phyloP scores from a whole-genome alignment of 257 asterid genomes.

The Ilex aquifolium region DNA sequence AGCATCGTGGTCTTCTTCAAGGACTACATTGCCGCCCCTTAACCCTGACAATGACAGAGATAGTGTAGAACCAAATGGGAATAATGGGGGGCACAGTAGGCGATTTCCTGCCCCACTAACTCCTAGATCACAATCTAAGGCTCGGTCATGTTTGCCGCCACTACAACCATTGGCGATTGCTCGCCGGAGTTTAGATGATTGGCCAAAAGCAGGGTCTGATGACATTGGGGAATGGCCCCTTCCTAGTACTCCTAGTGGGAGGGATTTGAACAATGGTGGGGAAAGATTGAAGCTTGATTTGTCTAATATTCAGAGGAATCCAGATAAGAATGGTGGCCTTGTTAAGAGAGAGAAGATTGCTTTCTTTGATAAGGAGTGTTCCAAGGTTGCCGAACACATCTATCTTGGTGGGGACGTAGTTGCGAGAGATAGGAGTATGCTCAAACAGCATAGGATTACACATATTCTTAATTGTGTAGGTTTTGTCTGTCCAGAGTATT shows the following conservation, averaged over 20 bases:
- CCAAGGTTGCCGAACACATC: slow-evolving; percentile 43
- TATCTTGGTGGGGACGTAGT: slow-evolving; percentile 51
- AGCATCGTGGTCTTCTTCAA: slow-evolving; percentile 49
- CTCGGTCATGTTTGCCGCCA: slow-evolving; percentile 44
- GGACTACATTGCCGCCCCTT: slow-evolving; percentile 40
- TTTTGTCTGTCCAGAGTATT: slow-evolving; percentile 47
- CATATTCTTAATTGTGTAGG: slow-evolving; percentile 50
- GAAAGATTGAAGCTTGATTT: slow-evolving; percentile 53
- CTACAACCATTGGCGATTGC: slow-evolving; percentile 45
- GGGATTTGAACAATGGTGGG: slow-evolving; percentile 21
- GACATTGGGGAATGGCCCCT: slow-evolving; percentile 55
- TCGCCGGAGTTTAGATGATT: slow-evolving; percentile 49
- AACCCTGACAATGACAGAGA: slow-evolving; percentile 35
- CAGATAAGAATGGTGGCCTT: slow-evolving; percentile 35
- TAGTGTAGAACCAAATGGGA: slow-evolving; percentile 19
- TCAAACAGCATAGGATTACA: slow-evolving; percentile 39
- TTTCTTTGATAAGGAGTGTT: slow-evolving; percentile 42
- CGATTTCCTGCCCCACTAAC: slow-evolving; percentile 29
- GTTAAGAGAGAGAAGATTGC: slow-evolving; percentile 44
- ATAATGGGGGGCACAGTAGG: slow-evolving; percentile 19
- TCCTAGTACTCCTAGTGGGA: slow-evolving; percentile 43
- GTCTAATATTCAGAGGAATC: slow-evolving; percentile 34
- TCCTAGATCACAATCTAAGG: slow-evolving; percentile 40
- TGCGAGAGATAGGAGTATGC: slow-evolving; percentile 39
- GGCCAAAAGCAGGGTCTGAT: slow-evolving; percentile 59